A percentile compares a stretch with the other conserved stretches of the same genome.
Conservation (phyloP, 1,284 basidiomycete species). For the Ustilago sp. region DNA sequence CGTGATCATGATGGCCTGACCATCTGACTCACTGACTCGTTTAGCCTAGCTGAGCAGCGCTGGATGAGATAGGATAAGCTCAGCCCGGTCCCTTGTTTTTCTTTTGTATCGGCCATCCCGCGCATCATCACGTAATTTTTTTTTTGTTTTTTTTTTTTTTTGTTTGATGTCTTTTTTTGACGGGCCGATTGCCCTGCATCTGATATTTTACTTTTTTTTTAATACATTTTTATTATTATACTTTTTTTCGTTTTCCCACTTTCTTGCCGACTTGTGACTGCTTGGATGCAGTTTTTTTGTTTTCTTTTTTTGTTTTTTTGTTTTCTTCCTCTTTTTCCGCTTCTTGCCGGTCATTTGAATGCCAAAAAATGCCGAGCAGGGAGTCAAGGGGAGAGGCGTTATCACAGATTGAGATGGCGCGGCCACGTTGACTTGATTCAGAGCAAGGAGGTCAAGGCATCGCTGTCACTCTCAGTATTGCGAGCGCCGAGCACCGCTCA, state of each 20-base stretch:
- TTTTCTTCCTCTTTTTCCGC: no score
- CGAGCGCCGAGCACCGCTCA: background rate
- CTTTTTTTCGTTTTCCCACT: constrained; percentile 4
- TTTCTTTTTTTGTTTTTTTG: background rate
- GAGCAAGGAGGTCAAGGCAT: background rate
- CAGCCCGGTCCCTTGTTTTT: constrained; percentile 4
- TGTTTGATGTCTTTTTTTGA: constrained; percentile 8
- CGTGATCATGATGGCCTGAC: background rate
- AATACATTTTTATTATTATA: no score
- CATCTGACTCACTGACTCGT: background rate
- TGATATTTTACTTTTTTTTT: constrained; percentile 12
- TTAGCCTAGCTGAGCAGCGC: background rate
- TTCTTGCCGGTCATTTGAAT: background rate
- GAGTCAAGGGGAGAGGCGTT: background rate
- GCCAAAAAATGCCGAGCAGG: background rate
- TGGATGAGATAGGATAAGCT: background rate
- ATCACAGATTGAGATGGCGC: background rate
- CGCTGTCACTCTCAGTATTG: background rate
- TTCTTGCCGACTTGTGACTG: background rate
- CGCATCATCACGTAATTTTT: background rate
- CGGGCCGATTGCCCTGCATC: constrained; percentile 7
- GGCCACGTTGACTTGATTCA: constrained; percentile 1
- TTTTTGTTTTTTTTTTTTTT: background rate
- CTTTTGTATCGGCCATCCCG: background rate
- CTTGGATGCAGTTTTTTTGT: background rate